phyloP scores from a whole-genome alignment of 73 alveolate species.

The Tetrahymena borealis region DNA sequence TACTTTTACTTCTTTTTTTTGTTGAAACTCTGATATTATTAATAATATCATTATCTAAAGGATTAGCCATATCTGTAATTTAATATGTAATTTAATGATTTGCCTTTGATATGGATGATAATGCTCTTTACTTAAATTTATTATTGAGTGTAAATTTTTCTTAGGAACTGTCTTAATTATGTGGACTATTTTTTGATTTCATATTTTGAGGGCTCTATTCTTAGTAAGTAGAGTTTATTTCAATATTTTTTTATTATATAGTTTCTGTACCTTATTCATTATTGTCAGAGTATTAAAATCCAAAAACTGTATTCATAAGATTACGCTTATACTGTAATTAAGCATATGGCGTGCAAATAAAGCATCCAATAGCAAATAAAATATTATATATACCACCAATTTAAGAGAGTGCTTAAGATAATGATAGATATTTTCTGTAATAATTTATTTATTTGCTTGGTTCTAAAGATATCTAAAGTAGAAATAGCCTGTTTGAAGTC shows the following conservation, averaged over 20 bases:
- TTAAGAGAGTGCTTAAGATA: background rate
- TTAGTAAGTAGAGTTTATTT: background rate
- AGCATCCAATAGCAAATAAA: background rate
- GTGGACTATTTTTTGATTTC: too few species aligned
- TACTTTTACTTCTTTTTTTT: too few species aligned
- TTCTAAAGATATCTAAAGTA: background rate
- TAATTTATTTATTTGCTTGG: background rate
- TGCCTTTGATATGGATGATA: too few species aligned
- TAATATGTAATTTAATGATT: too few species aligned
- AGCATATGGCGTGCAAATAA: background rate
- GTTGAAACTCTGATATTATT: too few species aligned
- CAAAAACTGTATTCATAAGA: background rate
- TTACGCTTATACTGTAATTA: background rate
- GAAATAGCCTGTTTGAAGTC: background rate
- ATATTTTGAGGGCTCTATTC: too few species aligned
- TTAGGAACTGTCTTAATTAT: too few species aligned
- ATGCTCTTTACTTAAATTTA: too few species aligned
- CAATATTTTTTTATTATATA: background rate
- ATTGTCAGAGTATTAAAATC: background rate
- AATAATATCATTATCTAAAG: too few species aligned
- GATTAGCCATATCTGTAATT: too few species aligned
- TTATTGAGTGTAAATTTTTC: too few species aligned
- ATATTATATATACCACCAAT: background rate
- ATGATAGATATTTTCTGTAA: background rate
- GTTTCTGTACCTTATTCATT: background rate